phyloP scores from a whole-genome alignment of 2,329 filamentous ascomycete genomes.

The Orbilia blumenaviensis region DNA sequence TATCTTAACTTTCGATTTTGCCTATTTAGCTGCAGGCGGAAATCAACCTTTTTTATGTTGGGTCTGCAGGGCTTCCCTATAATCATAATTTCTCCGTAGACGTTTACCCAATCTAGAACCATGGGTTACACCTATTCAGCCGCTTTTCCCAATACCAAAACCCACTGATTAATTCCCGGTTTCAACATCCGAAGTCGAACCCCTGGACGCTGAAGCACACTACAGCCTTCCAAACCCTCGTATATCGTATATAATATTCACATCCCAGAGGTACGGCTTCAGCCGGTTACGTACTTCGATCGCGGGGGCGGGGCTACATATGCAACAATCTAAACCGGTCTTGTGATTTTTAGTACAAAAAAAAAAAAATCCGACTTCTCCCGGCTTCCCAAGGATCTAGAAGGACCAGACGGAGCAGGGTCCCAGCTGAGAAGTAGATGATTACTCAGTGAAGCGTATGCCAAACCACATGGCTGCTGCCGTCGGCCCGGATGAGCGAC shows the following conservation, averaged over 20 bases:
- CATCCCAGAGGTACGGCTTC: too few species aligned
- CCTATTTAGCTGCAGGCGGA: not conserved
- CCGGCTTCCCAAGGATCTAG: not conserved
- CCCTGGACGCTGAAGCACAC: not conserved
- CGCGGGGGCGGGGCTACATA: not conserved
- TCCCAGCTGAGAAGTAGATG: not conserved
- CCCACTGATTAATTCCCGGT: slow-evolving; percentile 8
- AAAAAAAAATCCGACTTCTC: not conserved
- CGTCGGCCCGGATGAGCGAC: slow-evolving; percentile 39
- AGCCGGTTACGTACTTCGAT: not conserved
- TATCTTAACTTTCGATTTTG: not conserved
- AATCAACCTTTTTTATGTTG: slow-evolving; percentile 1
- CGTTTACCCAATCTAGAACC: slow-evolving; percentile 8
- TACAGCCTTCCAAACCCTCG: not conserved
- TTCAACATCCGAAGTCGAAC: slow-evolving; percentile 6
- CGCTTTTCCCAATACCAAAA: not conserved
- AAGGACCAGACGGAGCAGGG: not conserved
- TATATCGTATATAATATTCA: not conserved
- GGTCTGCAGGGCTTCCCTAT: not conserved
- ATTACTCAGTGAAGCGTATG: slow-evolving; percentile 1
- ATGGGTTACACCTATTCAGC: slow-evolving; percentile 9
- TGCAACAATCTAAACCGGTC: not conserved
- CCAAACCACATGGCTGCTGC: slow-evolving; percentile 4
- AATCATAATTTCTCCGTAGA: not conserved
- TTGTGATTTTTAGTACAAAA: not conserved